Base-by-base conservation (phyloP, 164 flowering plant species). In the Dillenia turbinata region DNA sequence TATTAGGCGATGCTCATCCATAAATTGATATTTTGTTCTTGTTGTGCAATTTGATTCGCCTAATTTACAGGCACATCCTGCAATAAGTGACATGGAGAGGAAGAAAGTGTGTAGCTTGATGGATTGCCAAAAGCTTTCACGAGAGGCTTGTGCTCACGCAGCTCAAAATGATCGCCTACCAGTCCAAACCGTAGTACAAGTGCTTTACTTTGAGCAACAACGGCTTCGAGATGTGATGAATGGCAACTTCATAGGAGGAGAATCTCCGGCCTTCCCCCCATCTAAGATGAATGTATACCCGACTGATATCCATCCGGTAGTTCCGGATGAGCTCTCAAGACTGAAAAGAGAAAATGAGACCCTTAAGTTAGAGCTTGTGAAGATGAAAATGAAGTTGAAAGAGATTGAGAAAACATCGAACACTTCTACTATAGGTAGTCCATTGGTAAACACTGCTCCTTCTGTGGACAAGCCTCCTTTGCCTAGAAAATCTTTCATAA, bases 101-200 rank as follows among this genome's bases (percentile, higher is more conserved):
- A 94, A 91, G 80, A 88, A 85, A 69, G 79, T 89, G 0, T 94
- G 96, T 87, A 89, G 94, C 70, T 54, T 91, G 60, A 94, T 94
- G 93, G 90, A 94, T 73, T 94, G 95, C 62, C 96, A 94, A 69
- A 94, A 84, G 75, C 85, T 94, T 10, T 86, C 99, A 0, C 46
- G 88, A 19, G 99, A 89, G 63, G 97, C 99, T 13, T 91, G 96
- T 65, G 97, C 97, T 47, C 99, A 91, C 73, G 97, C 97, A 5
- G 96, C 96, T 57, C 96, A 94, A 57, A 94, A 91, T 57, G 96
- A 91, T 53, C 75, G 99, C 43, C 95, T 94, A 24, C 99, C 97
- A 3, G 92, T 88, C 8, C 96, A 94, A 66, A 88, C 89, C 0
- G 99, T 85, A 22, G 92, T 94, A 56, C 99, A 94, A 73, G 97